Evolutionary conservation across 2,329 filamentous ascomycete species (phyloP).

Genomic region (Talaromyces sp.): DNA sequence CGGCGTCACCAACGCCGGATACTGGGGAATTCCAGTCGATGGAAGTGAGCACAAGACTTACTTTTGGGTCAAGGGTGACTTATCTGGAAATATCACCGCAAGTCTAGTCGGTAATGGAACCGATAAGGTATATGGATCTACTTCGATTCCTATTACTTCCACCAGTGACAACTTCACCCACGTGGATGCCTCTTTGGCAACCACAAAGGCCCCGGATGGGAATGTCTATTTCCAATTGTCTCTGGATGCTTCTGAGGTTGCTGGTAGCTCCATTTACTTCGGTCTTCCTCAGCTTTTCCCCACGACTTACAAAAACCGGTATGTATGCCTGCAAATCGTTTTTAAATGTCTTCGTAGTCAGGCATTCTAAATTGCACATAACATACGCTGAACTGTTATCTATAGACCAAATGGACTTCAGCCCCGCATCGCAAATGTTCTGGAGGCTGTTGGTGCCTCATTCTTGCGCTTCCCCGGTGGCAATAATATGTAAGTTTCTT

Average conservation of each 20-base stretch:
- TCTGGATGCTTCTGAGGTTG: constrained; percentile 12
- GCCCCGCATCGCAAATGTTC: constrained; percentile 56
- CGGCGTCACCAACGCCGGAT: constrained; percentile 49
- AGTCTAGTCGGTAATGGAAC: constrained; percentile 20
- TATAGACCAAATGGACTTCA: constrained; percentile 56
- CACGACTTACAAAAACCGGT: constrained; percentile 18
- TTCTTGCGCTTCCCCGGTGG: constrained; percentile 67
- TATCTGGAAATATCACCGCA: constrained; percentile 18
- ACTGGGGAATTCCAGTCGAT: constrained; percentile 27
- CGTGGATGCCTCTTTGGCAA: constrained; percentile 18
- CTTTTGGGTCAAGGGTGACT: constrained; percentile 30
- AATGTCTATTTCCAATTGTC: constrained; percentile 19
- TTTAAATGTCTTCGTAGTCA: background rate
- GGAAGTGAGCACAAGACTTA: constrained; percentile 21
- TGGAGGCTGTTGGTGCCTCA: constrained; percentile 57
- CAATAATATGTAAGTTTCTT: constrained; percentile 55
- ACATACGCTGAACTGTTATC: background rate
- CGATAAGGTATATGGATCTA: constrained; percentile 22
- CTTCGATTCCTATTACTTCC: constrained; percentile 15
- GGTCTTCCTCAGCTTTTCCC: constrained; percentile 23
- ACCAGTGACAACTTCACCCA: constrained; percentile 20
- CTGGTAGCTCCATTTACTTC: constrained; percentile 20
- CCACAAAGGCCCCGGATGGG: constrained; percentile 18
- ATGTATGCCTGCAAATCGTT: background rate
- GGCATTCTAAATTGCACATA: background rate